Evolutionary conservation across 768 basidiomycete genomes (phyloP), one percentile per base, ranked within the genome.

Genomic region (Lentinus tigrinus): DNA sequence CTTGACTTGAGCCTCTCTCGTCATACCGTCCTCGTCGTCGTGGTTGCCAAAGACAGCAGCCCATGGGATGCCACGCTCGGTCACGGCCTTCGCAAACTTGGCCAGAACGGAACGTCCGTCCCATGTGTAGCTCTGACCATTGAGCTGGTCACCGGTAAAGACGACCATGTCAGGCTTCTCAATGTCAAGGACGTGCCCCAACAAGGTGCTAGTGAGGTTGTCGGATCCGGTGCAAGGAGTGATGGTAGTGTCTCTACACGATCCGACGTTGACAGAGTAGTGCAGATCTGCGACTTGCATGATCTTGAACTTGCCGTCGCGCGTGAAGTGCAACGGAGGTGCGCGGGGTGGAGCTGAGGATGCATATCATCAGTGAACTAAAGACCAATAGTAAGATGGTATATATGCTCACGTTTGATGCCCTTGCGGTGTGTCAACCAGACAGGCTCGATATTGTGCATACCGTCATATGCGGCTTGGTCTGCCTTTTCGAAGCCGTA

Each of bases 11-110:
- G 84, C 80, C 28, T 79, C 82, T 61, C 87, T 85, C 27, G 74
- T 64, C 64, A 78, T 63, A 14, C 87, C 89, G 49, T 84, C 79
- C 58, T 95, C 89, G 43, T 85, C 82, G 64, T 98, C 96, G 71
- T 99, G 96, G 67, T 99, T 98, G 1, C 96, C 96, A 71, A 98
- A 95, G 2, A 98, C 81, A 0, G 87, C 89, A 3, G 93, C 85
- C 95, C 95, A 99, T 0, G 95, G 91, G 37, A 96, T 88, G 21
- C 80, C 73, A 47, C 86, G 81, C 13, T 87, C 83, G 14, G 88
- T 88, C 5, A 91, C 91, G 0, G 85, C 84, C 28, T 77, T 78
- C 0, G 93, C 85, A 66, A 95, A 95, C 73, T 98, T 98, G 14
- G 95, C 88, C 7, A 98, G 75, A 3, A 96, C 89, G 3, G 89